These are phyloP conservation scores for Oxyria digyna DNA, from an alignment of 148 eudicot genomes.

Conservation along the genomic window DNA sequence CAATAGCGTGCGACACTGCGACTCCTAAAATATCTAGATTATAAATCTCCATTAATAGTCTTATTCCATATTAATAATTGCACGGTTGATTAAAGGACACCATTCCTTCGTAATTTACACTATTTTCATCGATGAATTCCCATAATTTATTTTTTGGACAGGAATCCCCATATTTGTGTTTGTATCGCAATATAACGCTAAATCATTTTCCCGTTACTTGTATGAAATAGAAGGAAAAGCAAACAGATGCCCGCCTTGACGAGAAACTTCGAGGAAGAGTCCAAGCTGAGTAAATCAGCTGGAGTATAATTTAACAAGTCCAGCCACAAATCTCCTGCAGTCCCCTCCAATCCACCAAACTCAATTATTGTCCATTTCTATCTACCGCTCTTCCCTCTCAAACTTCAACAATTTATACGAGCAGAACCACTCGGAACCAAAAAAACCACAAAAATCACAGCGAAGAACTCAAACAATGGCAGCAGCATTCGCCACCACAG, in stretches of 20 bases:
- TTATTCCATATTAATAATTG: too few relatives aligned
- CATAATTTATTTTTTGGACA: too few relatives aligned
- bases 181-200: too few relatives aligned
- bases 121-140: too few relatives aligned
- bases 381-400: background rate
- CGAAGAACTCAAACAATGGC: background rate
- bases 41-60: too few relatives aligned
- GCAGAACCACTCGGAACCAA: background rate
- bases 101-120: too few relatives aligned
- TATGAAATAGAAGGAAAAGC: too few relatives aligned
- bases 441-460: background rate
- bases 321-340: background rate
- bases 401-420: background rate
- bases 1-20: too few relatives aligned
- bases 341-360: background rate
- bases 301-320: background rate
- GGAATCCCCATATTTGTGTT: too few relatives aligned
- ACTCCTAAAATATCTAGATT: too few relatives aligned
- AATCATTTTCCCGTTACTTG: too few relatives aligned
- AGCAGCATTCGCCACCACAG: constrained; percentile 10
- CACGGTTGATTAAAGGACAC: too few relatives aligned
- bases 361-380: background rate
- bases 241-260: background rate
- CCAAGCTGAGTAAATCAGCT: background rate
- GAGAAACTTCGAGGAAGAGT: background rate